Conservation (phyloP, 495 filamentous ascomycete species). For the Platismatia glauca region DNA sequence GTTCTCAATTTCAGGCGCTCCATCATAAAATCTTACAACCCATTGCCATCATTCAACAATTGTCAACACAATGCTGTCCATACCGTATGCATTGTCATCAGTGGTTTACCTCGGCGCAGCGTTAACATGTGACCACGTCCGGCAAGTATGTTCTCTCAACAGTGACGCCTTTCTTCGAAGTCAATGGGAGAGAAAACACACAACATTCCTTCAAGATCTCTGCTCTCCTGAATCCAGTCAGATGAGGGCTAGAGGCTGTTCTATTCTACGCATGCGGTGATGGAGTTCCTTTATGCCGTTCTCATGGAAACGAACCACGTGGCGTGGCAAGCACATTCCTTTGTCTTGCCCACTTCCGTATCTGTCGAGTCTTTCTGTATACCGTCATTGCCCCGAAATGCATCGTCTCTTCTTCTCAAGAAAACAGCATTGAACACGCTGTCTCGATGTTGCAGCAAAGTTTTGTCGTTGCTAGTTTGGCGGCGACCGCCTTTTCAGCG, state of each 20-base stretch:
- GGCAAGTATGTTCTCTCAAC: background rate
- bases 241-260: background rate
- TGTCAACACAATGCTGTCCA: background rate
- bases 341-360: slow-evolving; percentile 3
- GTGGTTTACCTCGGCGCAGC: background rate
- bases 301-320: slow-evolving; percentile 4
- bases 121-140: background rate
- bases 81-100: background rate
- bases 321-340: slow-evolving; percentile 7
- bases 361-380: background rate
- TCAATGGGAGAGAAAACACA: background rate
- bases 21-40: background rate
- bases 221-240: background rate
- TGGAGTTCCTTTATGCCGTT: background rate
- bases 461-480: slow-evolving; percentile 6
- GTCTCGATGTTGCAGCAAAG: slow-evolving; percentile 1
- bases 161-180: background rate
- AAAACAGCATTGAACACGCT: background rate
- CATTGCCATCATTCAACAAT: background rate
- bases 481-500: slow-evolving; percentile 1
- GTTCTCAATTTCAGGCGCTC: background rate
- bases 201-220: background rate
- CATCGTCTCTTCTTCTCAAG: background rate
- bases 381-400: slow-evolving; percentile 2
- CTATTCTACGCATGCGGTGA: slow-evolving; percentile 4